phyloP scores from a whole-genome alignment of 331 rosid genomes.

The Rosa hybrid region DNA sequence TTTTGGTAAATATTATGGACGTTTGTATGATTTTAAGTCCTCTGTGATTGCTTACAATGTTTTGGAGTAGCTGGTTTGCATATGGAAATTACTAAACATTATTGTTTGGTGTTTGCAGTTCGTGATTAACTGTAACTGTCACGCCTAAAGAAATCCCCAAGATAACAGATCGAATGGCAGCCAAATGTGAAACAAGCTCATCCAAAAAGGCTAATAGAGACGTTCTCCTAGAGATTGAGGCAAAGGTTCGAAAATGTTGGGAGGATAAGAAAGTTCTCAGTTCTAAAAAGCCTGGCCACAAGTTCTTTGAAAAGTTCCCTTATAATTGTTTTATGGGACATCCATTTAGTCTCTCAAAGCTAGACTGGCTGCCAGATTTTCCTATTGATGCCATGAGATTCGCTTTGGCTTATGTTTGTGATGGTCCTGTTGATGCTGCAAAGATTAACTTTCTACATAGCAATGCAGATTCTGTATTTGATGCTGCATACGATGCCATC shows the following conservation, averaged over 20 bases:
- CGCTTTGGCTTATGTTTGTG: conserved; percentile 97
- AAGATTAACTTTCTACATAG: background rate
- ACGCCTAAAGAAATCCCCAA: no score
- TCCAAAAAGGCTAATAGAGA: conserved; percentile 41
- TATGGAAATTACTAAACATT: no score
- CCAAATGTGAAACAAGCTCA: conserved; percentile 62
- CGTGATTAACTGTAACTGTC: no score
- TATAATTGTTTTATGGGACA: conserved; percentile 82
- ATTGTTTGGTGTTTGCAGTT: no score
- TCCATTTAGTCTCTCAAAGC: conserved; percentile 75
- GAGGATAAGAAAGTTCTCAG: conserved; percentile 65
- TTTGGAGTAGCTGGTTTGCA: no score
- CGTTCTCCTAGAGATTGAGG: conserved; percentile 71
- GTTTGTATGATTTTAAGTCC: no score
- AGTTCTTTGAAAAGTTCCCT: conserved; percentile 83
- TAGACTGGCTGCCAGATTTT: conserved; percentile 37
- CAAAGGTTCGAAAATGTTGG: conserved; percentile 71
- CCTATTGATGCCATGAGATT: conserved; percentile 65
- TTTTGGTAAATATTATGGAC: no score
- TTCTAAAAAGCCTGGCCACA: conserved; percentile 62
- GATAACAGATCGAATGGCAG: conserved; percentile 48
- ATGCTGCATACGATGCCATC: conserved; percentile 92
- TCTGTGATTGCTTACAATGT: no score
- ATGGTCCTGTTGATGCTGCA: conserved; percentile 88
- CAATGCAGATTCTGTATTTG: conserved; percentile 62